Conservation (phyloP, 768 basidiomycete genomes). For the Cyclocybe cylindracea region DNA sequence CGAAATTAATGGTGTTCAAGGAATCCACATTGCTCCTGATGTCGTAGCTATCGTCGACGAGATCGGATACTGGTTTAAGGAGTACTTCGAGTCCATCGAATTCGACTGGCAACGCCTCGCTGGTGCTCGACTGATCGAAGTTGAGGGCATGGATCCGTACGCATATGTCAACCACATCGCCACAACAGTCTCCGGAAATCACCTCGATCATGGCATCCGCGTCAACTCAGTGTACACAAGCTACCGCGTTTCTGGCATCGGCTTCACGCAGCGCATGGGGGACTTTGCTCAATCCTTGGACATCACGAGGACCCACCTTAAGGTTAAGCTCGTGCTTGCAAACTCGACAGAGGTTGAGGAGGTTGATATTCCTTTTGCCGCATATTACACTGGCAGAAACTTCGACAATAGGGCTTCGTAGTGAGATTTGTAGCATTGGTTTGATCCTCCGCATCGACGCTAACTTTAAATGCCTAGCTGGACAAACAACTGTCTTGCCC, state of each 20-base stretch:
- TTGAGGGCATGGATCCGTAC: slow-evolving; percentile 54
- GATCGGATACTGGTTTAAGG: slow-evolving; percentile 45
- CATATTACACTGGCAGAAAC: slow-evolving; percentile 41
- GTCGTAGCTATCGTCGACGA: slow-evolving; percentile 49
- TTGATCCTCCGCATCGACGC: not conserved
- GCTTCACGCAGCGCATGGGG: slow-evolving; percentile 59
- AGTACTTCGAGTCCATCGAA: slow-evolving; percentile 44
- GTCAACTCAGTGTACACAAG: slow-evolving; percentile 64
- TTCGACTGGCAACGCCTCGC: slow-evolving; percentile 65
- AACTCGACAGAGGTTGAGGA: slow-evolving; percentile 49
- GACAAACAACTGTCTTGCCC: slow-evolving; percentile 58
- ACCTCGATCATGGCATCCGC: slow-evolving; percentile 61
- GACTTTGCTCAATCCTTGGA: slow-evolving; percentile 55
- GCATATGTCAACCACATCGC: slow-evolving; percentile 59
- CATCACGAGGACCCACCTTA: slow-evolving; percentile 46
- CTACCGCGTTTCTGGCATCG: slow-evolving; percentile 47
- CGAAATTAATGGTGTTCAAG: slow-evolving; percentile 45
- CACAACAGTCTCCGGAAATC: slow-evolving; percentile 60
- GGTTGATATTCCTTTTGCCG: slow-evolving; percentile 53
- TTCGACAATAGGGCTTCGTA: slow-evolving; percentile 55
- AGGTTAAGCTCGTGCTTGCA: slow-evolving; percentile 45
- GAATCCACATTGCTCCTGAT: slow-evolving; percentile 56
- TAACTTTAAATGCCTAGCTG: slow-evolving; percentile 40
- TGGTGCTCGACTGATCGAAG: slow-evolving; percentile 55
- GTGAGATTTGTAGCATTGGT: slow-evolving; percentile 31